phyloP scores from a whole-genome alignment of 129 eudicot species.

The Arctium lappa region DNA sequence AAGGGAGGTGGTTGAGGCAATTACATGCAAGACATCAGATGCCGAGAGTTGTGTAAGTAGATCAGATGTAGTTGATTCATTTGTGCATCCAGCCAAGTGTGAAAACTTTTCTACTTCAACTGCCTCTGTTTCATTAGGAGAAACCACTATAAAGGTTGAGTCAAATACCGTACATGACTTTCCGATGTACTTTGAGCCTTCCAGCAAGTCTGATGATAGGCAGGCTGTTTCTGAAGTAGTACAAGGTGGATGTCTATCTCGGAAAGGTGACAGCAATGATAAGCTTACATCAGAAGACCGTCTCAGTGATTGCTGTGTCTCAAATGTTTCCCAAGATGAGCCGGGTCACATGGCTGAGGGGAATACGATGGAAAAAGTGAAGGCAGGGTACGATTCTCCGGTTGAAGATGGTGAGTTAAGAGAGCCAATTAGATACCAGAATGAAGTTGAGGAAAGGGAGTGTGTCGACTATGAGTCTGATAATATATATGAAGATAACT shows the following conservation, averaged over 20 bases:
- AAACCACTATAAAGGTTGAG: background rate
- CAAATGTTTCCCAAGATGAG: slow-evolving; percentile 27
- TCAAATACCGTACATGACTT: background rate
- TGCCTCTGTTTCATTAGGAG: slow-evolving; percentile 16
- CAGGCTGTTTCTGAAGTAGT: slow-evolving; percentile 31
- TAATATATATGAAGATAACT: slow-evolving; percentile 51
- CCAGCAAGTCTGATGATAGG: slow-evolving; percentile 6
- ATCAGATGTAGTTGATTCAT: slow-evolving; percentile 28
- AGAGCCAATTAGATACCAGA: slow-evolving; percentile 21
- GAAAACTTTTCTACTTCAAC: slow-evolving; percentile 35
- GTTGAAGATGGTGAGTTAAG: slow-evolving; percentile 41
- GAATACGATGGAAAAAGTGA: slow-evolving; percentile 19
- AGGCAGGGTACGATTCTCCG: slow-evolving; percentile 35
- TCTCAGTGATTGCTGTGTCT: slow-evolving; percentile 31
- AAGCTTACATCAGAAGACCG: slow-evolving; percentile 28
- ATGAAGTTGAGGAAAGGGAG: slow-evolving; percentile 55
- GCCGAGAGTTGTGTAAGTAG: slow-evolving; percentile 20
- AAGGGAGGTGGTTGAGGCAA: background rate
- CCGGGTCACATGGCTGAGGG: slow-evolving; percentile 10
- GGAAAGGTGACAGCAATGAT: slow-evolving; percentile 13
- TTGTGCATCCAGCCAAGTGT: slow-evolving; percentile 16
- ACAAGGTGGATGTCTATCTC: slow-evolving; percentile 26
- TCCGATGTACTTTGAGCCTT: background rate
- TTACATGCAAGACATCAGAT: background rate
- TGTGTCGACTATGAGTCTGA: slow-evolving; percentile 77